Evolutionary conservation across 176 grass and related monocot genomes (phyloP).

Genomic region (Cenchrus purpureus): DNA sequence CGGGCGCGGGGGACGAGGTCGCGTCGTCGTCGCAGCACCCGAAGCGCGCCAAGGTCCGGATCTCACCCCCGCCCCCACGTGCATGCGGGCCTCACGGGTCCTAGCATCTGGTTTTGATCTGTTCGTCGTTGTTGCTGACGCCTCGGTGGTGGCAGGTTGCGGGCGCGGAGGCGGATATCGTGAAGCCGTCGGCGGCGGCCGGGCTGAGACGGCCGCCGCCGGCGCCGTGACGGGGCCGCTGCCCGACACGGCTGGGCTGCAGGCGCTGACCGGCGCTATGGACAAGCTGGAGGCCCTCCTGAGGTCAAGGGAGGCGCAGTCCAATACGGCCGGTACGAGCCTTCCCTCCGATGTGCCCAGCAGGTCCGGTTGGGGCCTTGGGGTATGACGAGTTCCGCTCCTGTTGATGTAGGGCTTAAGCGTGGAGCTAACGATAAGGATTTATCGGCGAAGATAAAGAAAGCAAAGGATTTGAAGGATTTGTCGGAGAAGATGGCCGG

Average conservation of each 20-base stretch:
- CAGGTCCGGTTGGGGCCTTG: background rate
- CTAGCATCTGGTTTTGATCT: conserved; percentile 32
- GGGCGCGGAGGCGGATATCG: conserved; percentile 17
- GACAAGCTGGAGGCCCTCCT: conserved; percentile 53
- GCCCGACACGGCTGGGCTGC: conserved; percentile 40
- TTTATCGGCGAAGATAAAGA: conserved; percentile 48
- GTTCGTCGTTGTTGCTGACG: background rate
- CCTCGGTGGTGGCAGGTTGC: conserved; percentile 4
- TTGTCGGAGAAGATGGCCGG: conserved; percentile 46
- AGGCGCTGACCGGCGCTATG: conserved; percentile 59
- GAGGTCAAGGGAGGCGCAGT: conserved; percentile 39
- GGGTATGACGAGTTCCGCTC: background rate
- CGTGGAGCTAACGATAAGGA: conserved; percentile 32
- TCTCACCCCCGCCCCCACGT: conserved; percentile 22
- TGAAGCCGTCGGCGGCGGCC: conserved; percentile 17
- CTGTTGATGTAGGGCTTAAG: conserved; percentile 40
- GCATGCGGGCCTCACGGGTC: background rate
- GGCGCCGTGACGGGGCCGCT: conserved; percentile 1
- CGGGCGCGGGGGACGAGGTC: background rate
- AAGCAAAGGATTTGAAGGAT: conserved; percentile 54
- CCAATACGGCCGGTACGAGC: conserved; percentile 41
- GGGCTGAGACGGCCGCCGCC: background rate
- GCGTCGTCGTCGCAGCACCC: conserved; percentile 48
- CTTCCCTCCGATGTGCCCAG: background rate
- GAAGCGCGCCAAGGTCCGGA: conserved; percentile 61